These are phyloP conservation scores for Sclerotinia borealis DNA, from an alignment of 2,329 filamentous ascomycete genomes.

Conservation along the genomic window DNA sequence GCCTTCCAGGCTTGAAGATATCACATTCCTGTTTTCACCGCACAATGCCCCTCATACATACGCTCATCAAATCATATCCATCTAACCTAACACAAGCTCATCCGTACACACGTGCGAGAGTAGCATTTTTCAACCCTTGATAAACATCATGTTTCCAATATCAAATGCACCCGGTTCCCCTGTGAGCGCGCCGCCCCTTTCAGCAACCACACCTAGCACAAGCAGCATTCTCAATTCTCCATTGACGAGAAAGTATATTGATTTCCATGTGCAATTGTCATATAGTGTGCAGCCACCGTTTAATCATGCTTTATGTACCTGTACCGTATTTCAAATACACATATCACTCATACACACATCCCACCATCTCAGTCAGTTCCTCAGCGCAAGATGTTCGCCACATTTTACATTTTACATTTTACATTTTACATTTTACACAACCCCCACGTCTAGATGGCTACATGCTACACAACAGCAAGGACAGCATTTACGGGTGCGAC, in stretches of 20 bases:
- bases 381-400: neutral
- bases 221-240: neutral
- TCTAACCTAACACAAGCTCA: neutral
- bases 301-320: neutral
- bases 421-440: too few species aligned
- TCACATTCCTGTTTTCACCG: neutral
- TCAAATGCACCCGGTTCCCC: neutral
- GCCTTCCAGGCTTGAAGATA: neutral
- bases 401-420: too few species aligned
- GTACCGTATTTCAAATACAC: neutral
- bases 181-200: neutral
- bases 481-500: neutral
- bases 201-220: neutral
- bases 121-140: too few species aligned
- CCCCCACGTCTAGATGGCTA: neutral
- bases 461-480: slow-evolving; percentile 6
- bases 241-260: neutral
- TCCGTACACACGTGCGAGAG: neutral
- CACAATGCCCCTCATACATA: neutral
- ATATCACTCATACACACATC: neutral
- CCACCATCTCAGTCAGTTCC: neutral
- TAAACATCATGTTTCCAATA: neutral
- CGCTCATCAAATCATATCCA: neutral
- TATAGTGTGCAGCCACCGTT: neutral
- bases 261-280: neutral